These are phyloP conservation scores for Colletotrichum karsti DNA, from an alignment of 2,329 filamentous ascomycete species.

Conservation along the genomic window DNA sequence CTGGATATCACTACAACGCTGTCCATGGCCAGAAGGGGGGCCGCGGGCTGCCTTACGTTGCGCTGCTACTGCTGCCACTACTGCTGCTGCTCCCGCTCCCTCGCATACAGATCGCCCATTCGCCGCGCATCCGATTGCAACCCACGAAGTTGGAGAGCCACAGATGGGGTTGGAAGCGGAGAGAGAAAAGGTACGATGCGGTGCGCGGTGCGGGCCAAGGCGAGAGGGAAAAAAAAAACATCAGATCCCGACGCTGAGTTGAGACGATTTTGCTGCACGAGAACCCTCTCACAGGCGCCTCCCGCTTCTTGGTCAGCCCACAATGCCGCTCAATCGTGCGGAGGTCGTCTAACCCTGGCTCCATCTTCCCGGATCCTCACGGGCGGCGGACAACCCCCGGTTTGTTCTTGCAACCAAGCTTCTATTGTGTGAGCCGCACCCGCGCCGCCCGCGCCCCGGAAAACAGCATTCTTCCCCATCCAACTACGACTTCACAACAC, in stretches of 20 bases:
- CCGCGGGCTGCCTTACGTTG: not conserved
- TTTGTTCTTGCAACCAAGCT: not conserved
- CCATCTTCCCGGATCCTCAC: slow-evolving; percentile 14
- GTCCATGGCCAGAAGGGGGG: too few species aligned
- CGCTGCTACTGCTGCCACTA: not conserved
- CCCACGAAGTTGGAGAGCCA: not conserved
- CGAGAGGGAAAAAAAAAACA: not conserved
- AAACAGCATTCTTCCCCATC: not conserved
- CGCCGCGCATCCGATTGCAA: slow-evolving; percentile 23
- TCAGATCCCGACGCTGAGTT: slow-evolving; percentile 18
- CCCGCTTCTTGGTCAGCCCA: slow-evolving; percentile 27
- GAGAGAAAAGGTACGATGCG: not conserved
- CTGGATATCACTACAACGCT: not conserved
- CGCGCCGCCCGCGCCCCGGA: not conserved
- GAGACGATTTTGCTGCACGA: slow-evolving; percentile 23
- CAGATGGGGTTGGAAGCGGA: not conserved
- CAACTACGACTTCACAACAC: too few species aligned
- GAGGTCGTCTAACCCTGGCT: slow-evolving; percentile 23
- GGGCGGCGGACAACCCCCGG: not conserved
- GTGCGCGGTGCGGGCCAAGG: not conserved
- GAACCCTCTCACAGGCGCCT: slow-evolving; percentile 9
- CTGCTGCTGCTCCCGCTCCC: slow-evolving; percentile 12
- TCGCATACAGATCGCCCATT: slow-evolving; percentile 21
- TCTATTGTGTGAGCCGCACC: not conserved
- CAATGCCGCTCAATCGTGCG: slow-evolving; percentile 23